Percentiles rank a stretch among this genome's conserved stretches.
These are phyloP conservation scores for Amaranthus tricolor DNA, from an alignment of 179 eudicot genomes.

Conservation along the genomic window DNA sequence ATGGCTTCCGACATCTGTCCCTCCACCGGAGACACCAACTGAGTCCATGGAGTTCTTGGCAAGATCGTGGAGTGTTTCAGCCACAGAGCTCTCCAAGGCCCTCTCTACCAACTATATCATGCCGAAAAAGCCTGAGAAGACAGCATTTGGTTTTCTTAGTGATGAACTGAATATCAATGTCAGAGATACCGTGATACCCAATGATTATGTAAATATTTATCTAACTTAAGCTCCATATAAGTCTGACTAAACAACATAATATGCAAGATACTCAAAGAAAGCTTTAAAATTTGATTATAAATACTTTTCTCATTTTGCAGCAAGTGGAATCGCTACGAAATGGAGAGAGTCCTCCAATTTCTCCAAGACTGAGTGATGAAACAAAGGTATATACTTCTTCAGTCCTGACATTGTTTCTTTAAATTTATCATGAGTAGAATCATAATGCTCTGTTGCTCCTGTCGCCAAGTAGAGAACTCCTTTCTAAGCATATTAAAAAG, in stretches of 20 bases:
- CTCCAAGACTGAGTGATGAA: slow-evolving; percentile 72
- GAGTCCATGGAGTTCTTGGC: slow-evolving; percentile 92
- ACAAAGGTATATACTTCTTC: slow-evolving; percentile 50
- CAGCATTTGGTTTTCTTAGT: slow-evolving; percentile 31
- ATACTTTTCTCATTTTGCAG: slow-evolving; percentile 33
- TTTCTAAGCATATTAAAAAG: background rate
- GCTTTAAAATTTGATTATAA: background rate
- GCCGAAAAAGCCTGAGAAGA: slow-evolving; percentile 30
- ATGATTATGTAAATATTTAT: slow-evolving; percentile 38
- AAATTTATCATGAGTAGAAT: background rate
- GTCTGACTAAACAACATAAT: slow-evolving; percentile 1
- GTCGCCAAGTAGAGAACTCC: no score
- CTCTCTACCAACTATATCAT: slow-evolving; percentile 37
- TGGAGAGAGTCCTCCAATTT: slow-evolving; percentile 58
- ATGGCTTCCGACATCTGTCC: slow-evolving; percentile 59
- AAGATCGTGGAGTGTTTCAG: slow-evolving; percentile 90
- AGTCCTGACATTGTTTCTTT: background rate
- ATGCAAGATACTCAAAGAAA: background rate
- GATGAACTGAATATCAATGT: slow-evolving; percentile 26
- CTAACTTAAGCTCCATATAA: background rate
- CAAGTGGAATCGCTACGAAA: slow-evolving; percentile 31
- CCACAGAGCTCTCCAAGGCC: slow-evolving; percentile 75
- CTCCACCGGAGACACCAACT: slow-evolving; percentile 80
- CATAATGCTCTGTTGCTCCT: no score
- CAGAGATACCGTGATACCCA: slow-evolving; percentile 26